Conservation (phyloP, 768 basidiomycete species). For the Leccinum subgranulosum region DNA sequence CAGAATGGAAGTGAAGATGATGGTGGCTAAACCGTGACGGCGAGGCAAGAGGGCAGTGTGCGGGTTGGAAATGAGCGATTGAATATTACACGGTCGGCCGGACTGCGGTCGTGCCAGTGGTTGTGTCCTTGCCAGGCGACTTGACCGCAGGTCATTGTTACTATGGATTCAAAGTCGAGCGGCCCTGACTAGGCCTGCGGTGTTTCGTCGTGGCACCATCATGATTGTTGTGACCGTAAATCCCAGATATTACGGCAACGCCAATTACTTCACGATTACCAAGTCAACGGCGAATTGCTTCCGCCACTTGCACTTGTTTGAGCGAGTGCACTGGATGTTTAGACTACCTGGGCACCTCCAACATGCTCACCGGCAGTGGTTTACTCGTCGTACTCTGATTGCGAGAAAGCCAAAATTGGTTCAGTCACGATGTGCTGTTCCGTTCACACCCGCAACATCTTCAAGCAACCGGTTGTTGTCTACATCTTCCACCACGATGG, state of each 20-base stretch:
- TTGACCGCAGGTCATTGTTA: not conserved
- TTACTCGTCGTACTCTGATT: not conserved
- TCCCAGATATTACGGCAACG: not conserved
- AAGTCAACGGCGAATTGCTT: not conserved
- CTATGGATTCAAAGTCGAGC: not conserved
- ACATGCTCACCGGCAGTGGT: not conserved
- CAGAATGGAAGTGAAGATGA: not conserved
- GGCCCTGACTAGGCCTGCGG: not conserved
- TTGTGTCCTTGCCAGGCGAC: not conserved
- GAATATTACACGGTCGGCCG: not conserved
- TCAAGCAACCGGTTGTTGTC: not conserved
- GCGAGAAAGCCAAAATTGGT: not conserved
- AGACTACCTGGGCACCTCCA: constrained; percentile 2
- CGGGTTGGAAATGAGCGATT: not conserved
- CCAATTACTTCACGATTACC: not conserved
- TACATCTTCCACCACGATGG: constrained; percentile 6
- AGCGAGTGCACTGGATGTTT: constrained; percentile 6
- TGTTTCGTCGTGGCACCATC: not conserved
- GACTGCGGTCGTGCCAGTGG: not conserved
- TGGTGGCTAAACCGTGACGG: not conserved
- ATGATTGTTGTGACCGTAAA: not conserved
- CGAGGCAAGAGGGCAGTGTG: not conserved
- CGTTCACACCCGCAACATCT: not conserved
- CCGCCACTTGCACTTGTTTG: not conserved
- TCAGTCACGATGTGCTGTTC: not conserved